A percentile compares a stretch with the other conserved stretches of the same genome.
Evolutionary conservation across 306 rosid species (phyloP).

Genomic region (Astragalus glycyphyllos): DNA sequence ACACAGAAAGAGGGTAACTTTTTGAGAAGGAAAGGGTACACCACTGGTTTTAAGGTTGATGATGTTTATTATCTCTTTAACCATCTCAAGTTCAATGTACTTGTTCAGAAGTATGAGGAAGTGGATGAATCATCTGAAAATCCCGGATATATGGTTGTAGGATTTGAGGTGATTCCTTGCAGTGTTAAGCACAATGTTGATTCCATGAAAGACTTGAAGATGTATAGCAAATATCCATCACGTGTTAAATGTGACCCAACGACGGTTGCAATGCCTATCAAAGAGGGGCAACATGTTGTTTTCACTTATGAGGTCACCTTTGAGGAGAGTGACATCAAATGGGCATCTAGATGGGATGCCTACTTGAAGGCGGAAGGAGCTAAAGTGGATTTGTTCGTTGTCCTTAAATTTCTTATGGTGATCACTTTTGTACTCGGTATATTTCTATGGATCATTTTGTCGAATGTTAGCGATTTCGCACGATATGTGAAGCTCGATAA

Average conservation of each 20-base stretch:
- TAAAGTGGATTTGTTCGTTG: too few species aligned
- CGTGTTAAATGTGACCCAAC: slow-evolving; percentile 65
- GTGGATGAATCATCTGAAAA: slow-evolving; percentile 42
- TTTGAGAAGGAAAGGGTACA: too few species aligned
- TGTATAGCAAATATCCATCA: slow-evolving; percentile 55
- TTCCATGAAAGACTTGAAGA: slow-evolving; percentile 53
- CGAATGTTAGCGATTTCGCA: slow-evolving; percentile 80
- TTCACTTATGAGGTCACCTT: slow-evolving; percentile 69
- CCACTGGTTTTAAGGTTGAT: too few species aligned
- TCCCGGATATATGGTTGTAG: slow-evolving; percentile 82
- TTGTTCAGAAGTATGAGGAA: slow-evolving; percentile 10
- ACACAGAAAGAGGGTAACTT: too few species aligned
- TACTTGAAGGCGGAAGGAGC: too few species aligned
- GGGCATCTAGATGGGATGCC: too few species aligned
- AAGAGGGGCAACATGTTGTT: slow-evolving; percentile 64
- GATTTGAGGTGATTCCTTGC: slow-evolving; percentile 84
- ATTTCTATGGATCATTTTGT: slow-evolving; percentile 72
- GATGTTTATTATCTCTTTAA: too few species aligned
- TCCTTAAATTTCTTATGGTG: slow-evolving; percentile 47
- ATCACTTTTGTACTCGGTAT: slow-evolving; percentile 79
- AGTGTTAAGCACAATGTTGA: slow-evolving; percentile 55
- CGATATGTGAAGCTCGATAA: slow-evolving; percentile 60
- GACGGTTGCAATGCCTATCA: slow-evolving; percentile 65
- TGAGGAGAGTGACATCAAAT: too few species aligned
- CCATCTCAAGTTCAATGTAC: too few species aligned